Conservation (phyloP, 2,329 filamentous ascomycete species). For the Phyllosticta ampelicida region DNA sequence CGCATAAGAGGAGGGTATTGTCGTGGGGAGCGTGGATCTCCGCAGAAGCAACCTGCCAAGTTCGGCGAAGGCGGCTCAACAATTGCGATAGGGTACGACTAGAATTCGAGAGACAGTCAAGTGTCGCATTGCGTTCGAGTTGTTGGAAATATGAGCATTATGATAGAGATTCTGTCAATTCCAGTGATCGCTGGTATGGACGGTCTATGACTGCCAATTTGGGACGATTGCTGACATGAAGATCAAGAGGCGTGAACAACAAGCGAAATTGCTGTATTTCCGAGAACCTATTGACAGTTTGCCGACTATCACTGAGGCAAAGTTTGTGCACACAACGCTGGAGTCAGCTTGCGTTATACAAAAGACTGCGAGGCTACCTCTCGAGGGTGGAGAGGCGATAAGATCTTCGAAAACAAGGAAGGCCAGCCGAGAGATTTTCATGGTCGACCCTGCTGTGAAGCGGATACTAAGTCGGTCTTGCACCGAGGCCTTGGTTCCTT, state of each 20-base stretch:
- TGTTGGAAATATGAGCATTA: too few relatives aligned
- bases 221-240: too few relatives aligned
- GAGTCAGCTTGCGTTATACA: background rate
- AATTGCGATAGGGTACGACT: too few relatives aligned
- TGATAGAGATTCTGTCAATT: too few relatives aligned
- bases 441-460: background rate
- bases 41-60: background rate
- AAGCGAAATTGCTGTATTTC: too few relatives aligned
- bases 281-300: too few relatives aligned
- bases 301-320: background rate
- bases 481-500: background rate
- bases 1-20: background rate
- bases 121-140: too few relatives aligned
- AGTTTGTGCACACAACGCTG: background rate
- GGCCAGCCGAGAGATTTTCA: background rate
- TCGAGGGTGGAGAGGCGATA: background rate
- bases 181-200: too few relatives aligned
- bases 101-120: too few relatives aligned
- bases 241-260: too few relatives aligned
- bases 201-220: too few relatives aligned
- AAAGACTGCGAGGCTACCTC: background rate
- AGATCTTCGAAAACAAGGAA: background rate
- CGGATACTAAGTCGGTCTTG: background rate
- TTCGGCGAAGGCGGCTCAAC: background rate
- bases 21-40: background rate